phyloP scores from a whole-genome alignment of 1,284 basidiomycete species.

The Polyporus tsugae region DNA sequence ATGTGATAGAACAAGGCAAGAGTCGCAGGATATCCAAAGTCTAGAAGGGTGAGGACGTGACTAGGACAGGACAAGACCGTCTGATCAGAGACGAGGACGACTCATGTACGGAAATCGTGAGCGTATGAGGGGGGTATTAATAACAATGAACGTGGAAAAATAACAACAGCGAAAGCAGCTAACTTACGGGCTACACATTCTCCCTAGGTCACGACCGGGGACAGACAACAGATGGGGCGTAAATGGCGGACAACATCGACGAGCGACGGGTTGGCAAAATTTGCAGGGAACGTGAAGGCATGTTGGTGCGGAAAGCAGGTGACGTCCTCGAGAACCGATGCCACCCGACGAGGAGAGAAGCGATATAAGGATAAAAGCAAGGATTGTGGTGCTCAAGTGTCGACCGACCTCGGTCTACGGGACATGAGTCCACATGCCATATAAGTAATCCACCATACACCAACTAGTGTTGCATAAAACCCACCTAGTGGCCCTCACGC shows the following conservation, averaged over 20 bases:
- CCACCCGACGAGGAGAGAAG: background rate
- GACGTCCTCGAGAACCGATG: background rate
- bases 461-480: background rate
- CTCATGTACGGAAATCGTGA: background rate
- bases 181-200: constrained; percentile 4
- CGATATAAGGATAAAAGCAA: constrained; percentile 6
- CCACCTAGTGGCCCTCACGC: constrained; percentile 19
- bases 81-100: background rate
- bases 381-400: background rate
- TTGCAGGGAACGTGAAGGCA: background rate
- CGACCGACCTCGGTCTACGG: background rate
- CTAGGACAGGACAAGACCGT: background rate
- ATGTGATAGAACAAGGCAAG: background rate
- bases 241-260: background rate
- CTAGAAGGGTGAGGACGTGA: background rate
- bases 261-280: background rate
- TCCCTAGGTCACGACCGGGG: background rate
- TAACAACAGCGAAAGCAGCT: background rate
- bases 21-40: background rate
- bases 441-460: background rate
- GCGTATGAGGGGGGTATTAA: background rate
- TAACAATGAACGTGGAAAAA: background rate
- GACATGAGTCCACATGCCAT: background rate
- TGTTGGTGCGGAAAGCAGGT: background rate
- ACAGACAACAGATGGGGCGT: background rate